Evolutionary conservation across 208 protist genomes (phyloP).

Genomic region (Crithidia brevicula): DNA sequence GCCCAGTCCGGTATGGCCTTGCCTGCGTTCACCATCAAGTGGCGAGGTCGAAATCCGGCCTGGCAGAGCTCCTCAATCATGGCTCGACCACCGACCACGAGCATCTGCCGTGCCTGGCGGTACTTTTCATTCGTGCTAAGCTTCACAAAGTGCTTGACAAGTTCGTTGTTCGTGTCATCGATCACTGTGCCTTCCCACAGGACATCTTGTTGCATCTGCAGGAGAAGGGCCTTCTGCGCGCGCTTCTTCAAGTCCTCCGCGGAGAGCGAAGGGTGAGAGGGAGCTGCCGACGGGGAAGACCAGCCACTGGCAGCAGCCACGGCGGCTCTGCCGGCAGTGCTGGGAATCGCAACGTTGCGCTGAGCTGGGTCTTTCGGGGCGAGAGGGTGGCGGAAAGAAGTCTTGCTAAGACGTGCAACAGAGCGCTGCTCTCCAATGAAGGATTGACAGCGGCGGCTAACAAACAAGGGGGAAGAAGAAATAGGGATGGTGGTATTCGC

Average conservation of each 20-base stretch:
- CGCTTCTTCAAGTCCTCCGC: conserved; percentile 70
- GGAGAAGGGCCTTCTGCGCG: conserved; percentile 71
- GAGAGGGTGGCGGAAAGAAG: conserved; percentile 68
- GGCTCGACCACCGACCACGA: conserved; percentile 72
- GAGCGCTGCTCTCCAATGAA: conserved; percentile 56
- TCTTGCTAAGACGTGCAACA: conserved; percentile 52
- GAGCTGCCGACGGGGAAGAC: background rate
- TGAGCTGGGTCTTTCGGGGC: conserved; percentile 72
- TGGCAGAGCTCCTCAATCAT: conserved; percentile 87
- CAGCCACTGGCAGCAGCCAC: conserved; percentile 17
- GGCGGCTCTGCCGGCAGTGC: conserved; percentile 24
- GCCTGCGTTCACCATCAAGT: conserved; percentile 70
- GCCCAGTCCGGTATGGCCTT: conserved; percentile 69
- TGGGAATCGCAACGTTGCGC: conserved; percentile 76
- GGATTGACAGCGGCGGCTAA: conserved; percentile 42
- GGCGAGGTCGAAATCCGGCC: conserved; percentile 56
- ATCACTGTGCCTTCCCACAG: conserved; percentile 90
- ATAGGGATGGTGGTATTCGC: background rate
- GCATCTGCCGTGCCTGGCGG: conserved; percentile 71
- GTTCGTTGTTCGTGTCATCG: conserved; percentile 59
- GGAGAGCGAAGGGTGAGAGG: conserved; percentile 19
- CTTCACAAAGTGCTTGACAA: conserved; percentile 84
- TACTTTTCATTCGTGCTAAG: conserved; percentile 81
- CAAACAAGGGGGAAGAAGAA: background rate
- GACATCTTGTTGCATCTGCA: conserved; percentile 81